These are phyloP conservation scores for Ceriops decandra DNA, from an alignment of 345 rosid species.

Conservation along the genomic window DNA sequence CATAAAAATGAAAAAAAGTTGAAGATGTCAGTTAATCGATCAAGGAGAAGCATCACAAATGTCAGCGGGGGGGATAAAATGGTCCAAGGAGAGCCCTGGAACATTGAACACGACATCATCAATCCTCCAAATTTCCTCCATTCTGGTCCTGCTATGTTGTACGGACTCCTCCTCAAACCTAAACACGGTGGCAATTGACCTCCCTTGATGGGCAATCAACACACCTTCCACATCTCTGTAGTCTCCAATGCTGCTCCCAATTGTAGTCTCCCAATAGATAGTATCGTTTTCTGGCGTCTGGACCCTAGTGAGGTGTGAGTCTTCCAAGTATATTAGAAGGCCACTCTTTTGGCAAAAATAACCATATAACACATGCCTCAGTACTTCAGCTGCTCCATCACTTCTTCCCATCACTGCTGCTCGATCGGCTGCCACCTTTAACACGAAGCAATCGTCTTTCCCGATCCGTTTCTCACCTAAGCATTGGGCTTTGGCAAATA, in stretches of 20 bases:
- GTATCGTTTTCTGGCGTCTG: slow-evolving; percentile 51
- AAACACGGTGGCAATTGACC: slow-evolving; percentile 85
- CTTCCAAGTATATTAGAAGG: slow-evolving; percentile 71
- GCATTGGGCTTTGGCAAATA: slow-evolving; percentile 77
- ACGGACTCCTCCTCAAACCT: slow-evolving; percentile 70
- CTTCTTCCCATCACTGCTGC: slow-evolving; percentile 68
- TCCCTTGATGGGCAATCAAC: slow-evolving; percentile 70
- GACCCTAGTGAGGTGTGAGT: slow-evolving; percentile 84
- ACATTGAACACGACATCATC: slow-evolving; percentile 93
- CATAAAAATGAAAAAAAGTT: too few relatives aligned
- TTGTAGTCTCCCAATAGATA: slow-evolving; percentile 90
- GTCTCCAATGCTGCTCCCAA: slow-evolving; percentile 81
- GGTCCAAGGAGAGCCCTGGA: slow-evolving; percentile 73
- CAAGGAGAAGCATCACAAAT: slow-evolving; percentile 41
- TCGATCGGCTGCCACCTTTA: slow-evolving; percentile 81
- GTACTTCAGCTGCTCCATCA: slow-evolving; percentile 86
- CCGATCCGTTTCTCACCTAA: slow-evolving; percentile 81
- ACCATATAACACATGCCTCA: slow-evolving; percentile 88
- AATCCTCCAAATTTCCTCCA: slow-evolving; percentile 92
- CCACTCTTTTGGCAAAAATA: slow-evolving; percentile 94
- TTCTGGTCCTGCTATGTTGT: slow-evolving; percentile 71
- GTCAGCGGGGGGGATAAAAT: slow-evolving; percentile 96
- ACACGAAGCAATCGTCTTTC: slow-evolving; percentile 80
- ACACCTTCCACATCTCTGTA: slow-evolving; percentile 85
- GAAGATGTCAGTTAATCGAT: slow-evolving; percentile 6